Percentiles rank a stretch among this genome's conserved stretches.
Evolutionary conservation across 768 basidiomycete species (phyloP).

Genomic region (Chalciporus piperatus): DNA sequence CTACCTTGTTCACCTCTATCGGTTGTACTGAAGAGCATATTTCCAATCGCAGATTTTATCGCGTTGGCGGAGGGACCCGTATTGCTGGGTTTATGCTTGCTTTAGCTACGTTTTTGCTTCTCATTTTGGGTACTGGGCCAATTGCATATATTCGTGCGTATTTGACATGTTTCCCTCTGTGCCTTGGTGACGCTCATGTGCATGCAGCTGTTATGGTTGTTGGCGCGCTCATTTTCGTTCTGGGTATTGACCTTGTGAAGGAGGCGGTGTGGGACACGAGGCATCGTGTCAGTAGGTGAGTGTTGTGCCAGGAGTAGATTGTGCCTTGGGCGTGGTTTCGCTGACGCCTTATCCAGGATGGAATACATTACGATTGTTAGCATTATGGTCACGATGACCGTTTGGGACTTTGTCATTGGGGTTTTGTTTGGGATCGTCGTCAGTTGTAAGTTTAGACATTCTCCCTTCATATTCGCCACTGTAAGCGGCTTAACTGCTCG

Average conservation of each 20-base stretch:
- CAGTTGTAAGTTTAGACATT: constrained; percentile 58
- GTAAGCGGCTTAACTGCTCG: not conserved
- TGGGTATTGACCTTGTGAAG: constrained; percentile 91
- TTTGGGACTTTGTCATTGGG: constrained; percentile 92
- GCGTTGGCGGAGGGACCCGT: constrained; percentile 85
- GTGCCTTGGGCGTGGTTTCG: not conserved
- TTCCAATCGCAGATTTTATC: constrained; percentile 63
- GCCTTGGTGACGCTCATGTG: not conserved
- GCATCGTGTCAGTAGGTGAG: constrained; percentile 76
- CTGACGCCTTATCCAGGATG: constrained; percentile 37
- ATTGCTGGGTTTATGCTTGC: constrained; percentile 86
- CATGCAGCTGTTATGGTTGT: constrained; percentile 83
- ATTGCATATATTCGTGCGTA: constrained; percentile 89
- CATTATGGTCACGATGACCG: constrained; percentile 91
- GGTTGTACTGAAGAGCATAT: not conserved
- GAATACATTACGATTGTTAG: constrained; percentile 83
- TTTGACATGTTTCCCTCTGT: not conserved
- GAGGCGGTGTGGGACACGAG: constrained; percentile 97
- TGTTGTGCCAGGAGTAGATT: constrained; percentile 4
- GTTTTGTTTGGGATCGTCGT: constrained; percentile 90
- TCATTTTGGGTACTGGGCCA: constrained; percentile 82
- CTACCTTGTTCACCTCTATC: not conserved
- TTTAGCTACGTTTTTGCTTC: constrained; percentile 61
- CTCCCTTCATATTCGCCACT: not conserved
- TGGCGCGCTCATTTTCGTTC: constrained; percentile 86